Conservation (phyloP, 23 red algal genomes). For the Gracilaria caudata region DNA sequence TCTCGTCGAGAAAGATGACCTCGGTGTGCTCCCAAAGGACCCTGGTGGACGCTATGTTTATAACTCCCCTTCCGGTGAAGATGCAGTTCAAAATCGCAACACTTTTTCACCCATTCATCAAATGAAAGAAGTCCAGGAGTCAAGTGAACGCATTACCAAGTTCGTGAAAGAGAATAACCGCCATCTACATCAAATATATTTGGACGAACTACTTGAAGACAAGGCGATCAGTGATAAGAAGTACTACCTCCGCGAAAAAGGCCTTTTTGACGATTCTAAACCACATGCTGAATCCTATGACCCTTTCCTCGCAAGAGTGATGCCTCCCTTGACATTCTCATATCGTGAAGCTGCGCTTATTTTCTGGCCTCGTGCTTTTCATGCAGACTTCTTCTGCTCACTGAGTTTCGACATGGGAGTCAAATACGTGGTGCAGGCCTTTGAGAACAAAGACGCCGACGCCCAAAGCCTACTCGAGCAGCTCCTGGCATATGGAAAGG, state of each 20-base stretch:
- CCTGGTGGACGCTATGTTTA: background rate
- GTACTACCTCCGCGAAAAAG: background rate
- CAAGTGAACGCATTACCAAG: background rate
- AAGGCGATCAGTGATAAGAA: background rate
- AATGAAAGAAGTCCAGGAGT: slow-evolving; percentile 6
- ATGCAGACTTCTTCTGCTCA: slow-evolving; percentile 1
- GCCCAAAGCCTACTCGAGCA: background rate
- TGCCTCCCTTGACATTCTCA: background rate
- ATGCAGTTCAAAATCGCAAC: background rate
- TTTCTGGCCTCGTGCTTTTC: background rate
- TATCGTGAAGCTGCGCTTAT: background rate
- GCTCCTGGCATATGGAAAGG: background rate
- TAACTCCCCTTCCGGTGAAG: background rate
- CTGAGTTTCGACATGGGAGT: background rate
- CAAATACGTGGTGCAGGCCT: slow-evolving; percentile 2
- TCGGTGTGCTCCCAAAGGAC: background rate
- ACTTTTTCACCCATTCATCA: background rate
- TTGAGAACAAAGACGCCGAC: background rate
- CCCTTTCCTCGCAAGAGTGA: background rate
- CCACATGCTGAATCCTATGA: background rate
- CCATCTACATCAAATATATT: background rate
- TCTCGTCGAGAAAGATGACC: background rate
- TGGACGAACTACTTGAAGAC: background rate
- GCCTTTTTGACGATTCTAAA: background rate
- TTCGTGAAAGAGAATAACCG: background rate